Percentiles rank a stretch among this genome's conserved stretches.
Evolutionary conservation across 371 early-diverging fungal species (phyloP).

Genomic region (Syncephalastrum racemosum): DNA sequence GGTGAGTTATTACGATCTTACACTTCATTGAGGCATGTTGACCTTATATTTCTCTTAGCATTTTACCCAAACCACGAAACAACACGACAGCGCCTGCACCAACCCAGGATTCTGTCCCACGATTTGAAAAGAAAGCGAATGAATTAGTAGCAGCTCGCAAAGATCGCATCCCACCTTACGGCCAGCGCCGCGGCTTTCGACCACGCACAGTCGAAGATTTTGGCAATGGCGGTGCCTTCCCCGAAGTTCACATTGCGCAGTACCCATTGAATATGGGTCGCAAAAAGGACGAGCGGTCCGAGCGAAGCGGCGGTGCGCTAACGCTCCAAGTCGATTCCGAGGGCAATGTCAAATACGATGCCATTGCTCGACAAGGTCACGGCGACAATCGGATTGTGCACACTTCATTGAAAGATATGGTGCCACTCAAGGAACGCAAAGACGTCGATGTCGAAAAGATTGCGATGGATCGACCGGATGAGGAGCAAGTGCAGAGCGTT

Average conservation of each 20-base stretch:
- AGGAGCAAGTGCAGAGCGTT: conserved; percentile 77
- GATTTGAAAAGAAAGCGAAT: conserved; percentile 37
- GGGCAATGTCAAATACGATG: conserved; percentile 91
- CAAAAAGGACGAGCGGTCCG: conserved; percentile 51
- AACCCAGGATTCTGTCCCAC: conserved; percentile 23
- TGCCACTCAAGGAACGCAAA: conserved; percentile 72
- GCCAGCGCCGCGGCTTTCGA: conserved; percentile 74
- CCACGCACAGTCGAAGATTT: conserved; percentile 86
- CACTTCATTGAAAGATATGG: conserved; percentile 78
- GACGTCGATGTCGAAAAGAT: conserved; percentile 73
- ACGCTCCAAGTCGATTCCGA: conserved; percentile 87
- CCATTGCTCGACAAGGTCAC: conserved; percentile 81
- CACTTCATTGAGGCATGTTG: background rate
- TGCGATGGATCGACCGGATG: conserved; percentile 74
- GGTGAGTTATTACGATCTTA: conserved; percentile 14
- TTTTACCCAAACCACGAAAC: conserved; percentile 49
- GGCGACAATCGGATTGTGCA: conserved; percentile 76
- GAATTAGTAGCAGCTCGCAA: conserved; percentile 39
- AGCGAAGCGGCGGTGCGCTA: conserved; percentile 69
- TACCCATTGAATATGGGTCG: conserved; percentile 94
- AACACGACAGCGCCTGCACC: conserved; percentile 23
- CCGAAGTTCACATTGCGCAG: conserved; percentile 89
- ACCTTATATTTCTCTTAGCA: conserved; percentile 15
- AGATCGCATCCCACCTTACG: conserved; percentile 73
- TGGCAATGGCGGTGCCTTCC: conserved; percentile 96